Percentiles rank a stretch among this genome's conserved stretches.
Evolutionary conservation across 176 grass and related monocot genomes (phyloP).

Genomic region (Phyllostachys edulis): DNA sequence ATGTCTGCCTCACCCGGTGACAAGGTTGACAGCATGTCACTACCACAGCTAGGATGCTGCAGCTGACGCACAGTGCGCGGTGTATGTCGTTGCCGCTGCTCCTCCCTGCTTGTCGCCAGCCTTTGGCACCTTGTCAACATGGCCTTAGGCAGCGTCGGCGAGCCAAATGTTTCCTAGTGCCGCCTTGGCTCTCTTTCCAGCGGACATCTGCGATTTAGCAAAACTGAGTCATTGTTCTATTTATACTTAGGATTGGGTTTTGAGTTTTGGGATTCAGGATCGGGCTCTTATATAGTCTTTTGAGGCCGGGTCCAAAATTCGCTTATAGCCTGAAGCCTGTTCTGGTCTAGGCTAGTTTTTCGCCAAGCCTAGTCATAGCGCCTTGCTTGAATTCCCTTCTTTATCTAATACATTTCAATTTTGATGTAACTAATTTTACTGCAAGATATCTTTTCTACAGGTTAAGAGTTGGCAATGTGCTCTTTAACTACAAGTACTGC

Average conservation of each 20-base stretch:
- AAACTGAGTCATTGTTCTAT: neutral
- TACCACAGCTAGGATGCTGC: neutral
- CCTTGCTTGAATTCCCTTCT: neutral
- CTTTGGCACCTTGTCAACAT: neutral
- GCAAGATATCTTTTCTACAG: conserved; percentile 35
- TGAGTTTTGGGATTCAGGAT: neutral
- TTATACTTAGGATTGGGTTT: neutral
- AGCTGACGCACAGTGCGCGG: neutral
- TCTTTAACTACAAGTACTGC: conserved; percentile 73
- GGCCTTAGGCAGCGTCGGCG: neutral
- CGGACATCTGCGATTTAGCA: neutral
- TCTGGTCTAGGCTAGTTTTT: neutral
- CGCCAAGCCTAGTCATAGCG: neutral
- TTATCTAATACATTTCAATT: conserved; percentile 24
- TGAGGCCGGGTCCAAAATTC: neutral
- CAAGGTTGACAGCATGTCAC: no score
- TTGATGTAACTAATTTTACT: conserved; percentile 13
- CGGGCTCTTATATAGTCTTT: neutral
- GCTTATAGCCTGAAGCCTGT: neutral
- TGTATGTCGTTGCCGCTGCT: no score
- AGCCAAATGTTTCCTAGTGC: neutral
- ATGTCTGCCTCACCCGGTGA: no score
- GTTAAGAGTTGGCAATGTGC: conserved; percentile 85
- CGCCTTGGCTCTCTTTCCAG: neutral
- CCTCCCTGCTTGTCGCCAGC: neutral